Conservation (phyloP, 2,329 filamentous ascomycete genomes). For the Colletotrichum orbiculare region DNA sequence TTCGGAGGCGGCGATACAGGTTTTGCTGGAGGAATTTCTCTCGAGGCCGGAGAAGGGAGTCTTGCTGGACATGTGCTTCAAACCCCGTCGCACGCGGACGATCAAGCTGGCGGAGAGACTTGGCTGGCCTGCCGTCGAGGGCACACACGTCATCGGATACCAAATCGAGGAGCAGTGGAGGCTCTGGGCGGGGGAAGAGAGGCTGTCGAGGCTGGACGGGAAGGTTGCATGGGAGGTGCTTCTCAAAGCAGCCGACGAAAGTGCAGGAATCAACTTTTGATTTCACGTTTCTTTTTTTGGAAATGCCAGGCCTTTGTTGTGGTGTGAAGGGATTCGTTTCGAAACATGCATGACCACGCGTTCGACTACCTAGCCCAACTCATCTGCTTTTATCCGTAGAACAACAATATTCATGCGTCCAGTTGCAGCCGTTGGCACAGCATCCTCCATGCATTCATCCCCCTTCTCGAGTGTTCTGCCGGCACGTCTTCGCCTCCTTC, state of each 20-base stretch:
- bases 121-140: constrained; percentile 52
- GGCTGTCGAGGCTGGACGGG: constrained; percentile 39
- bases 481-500: constrained; percentile 57
- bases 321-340: too few relatives aligned
- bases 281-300: too few relatives aligned
- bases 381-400: background rate
- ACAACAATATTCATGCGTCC: background rate
- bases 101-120: constrained; percentile 46
- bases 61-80: constrained; percentile 56
- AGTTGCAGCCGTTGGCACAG: constrained; percentile 19
- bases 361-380: background rate
- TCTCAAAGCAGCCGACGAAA: constrained; percentile 45
- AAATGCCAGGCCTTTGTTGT: too few relatives aligned
- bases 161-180: constrained; percentile 53
- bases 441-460: constrained; percentile 60
- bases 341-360: too few relatives aligned
- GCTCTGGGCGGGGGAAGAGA: constrained; percentile 48
- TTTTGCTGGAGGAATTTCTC: constrained; percentile 44
- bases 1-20: constrained; percentile 42
- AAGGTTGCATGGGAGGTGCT: constrained; percentile 47
- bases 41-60: constrained; percentile 43
- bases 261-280: constrained; percentile 46
- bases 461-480: constrained; percentile 62
- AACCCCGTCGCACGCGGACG: constrained; percentile 50
- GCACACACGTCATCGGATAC: constrained; percentile 53